Evolutionary conservation across 257 asterid species (phyloP).

Genomic region (Fraxinus quadrangulata): DNA sequence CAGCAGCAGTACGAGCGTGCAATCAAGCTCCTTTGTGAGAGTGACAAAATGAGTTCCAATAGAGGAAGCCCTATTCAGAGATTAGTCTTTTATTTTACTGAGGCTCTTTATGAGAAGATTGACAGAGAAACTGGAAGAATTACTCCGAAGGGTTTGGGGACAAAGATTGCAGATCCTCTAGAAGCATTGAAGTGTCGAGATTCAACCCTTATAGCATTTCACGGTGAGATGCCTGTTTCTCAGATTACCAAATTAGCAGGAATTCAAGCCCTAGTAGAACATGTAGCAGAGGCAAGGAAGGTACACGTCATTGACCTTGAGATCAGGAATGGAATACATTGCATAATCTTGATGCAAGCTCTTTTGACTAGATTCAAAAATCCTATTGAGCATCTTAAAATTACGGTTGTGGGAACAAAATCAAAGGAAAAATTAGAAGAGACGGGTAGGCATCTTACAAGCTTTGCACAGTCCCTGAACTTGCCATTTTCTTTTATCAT

Average conservation of each 20-base stretch:
- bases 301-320: conserved; percentile 19
- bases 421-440: conserved; percentile 16
- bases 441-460: conserved; percentile 23
- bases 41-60: not conserved
- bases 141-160: conserved; percentile 16
- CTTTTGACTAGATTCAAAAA: not conserved
- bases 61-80: conserved; percentile 11
- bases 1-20: conserved; percentile 30
- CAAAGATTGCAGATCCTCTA: not conserved
- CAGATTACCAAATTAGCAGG: conserved; percentile 2
- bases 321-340: conserved; percentile 13
- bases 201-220: not conserved
- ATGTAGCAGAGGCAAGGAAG: conserved; percentile 7
- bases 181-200: not conserved
- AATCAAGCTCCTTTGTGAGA: not conserved
- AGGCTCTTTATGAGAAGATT: conserved; percentile 34
- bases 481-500: conserved; percentile 20
- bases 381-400: conserved; percentile 19
- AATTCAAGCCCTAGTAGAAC: conserved; percentile 14
- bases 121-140: conserved; percentile 31
- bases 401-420: conserved; percentile 26
- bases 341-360: conserved; percentile 20
- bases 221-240: not conserved
- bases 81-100: conserved; percentile 34
- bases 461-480: conserved; percentile 28